Base-by-base conservation (phyloP, 176 grass and related monocot genomes). In the Guadua angustifolia region DNA sequence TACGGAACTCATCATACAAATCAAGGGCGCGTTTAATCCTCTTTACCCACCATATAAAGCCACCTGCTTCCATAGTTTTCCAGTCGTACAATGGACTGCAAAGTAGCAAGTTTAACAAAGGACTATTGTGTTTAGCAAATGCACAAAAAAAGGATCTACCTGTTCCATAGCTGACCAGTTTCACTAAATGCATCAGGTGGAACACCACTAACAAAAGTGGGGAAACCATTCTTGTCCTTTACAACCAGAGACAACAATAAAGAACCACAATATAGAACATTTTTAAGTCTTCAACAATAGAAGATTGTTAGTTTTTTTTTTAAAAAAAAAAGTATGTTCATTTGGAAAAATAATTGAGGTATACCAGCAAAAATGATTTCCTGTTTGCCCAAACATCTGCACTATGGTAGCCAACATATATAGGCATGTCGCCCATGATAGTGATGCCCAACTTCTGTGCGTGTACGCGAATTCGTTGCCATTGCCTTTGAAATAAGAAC, bases 311-410 rank as follows among this genome's bases (percentile, higher is more conserved):
- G 29, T 36, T 36, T 36, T 36, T 36, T 36, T 36, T 36, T 36
- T 3, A 36, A 36, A 36, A 36, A 35, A 35, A 36, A 56, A 80
- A 57, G n/a, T 17, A 44, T 42, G 26, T 82, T 49, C 5, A 6
- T 39, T 21, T 55, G 35, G 33, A 15, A 62, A 78, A 80, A 75
- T 50, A 72, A 69, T 24, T 73, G 52, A 77, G 64, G 36, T 71
- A 57, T 93, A 98, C 95, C 95, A 98, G 77, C 83, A 98, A 92
- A 90, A 95, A 98, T 75, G 91, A 93, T 73, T 95, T 95, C 79
- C 86, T 93, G 80, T 98, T 95, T 59, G 95, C 95, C 95, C 95
- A 98, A 84, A 98, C 93, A 90, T 98, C 95, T 73, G 93, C 95
- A 69, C 95, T 98, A 78, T 98, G 95, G 80, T 93, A 91, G 69